phyloP scores from a whole-genome alignment of 306 rosid genomes.

The Hippophae gyantsensis region DNA sequence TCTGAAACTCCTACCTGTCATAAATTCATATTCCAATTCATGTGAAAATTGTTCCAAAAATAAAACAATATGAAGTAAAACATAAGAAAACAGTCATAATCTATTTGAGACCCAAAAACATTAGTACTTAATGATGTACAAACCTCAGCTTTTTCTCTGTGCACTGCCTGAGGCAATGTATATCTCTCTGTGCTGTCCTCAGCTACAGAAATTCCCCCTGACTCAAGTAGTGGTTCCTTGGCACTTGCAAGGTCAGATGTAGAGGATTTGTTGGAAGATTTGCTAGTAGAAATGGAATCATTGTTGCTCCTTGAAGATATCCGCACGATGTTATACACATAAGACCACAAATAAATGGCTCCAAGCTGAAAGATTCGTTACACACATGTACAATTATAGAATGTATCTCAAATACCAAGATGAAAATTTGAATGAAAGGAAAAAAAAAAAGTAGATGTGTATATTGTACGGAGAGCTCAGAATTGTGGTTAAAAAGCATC shows the following conservation, averaged over 20 bases:
- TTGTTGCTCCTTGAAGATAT: slow-evolving; percentile 31
- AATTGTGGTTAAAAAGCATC: no score
- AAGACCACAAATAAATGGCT: slow-evolving; percentile 64
- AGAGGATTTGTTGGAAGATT: slow-evolving; percentile 24
- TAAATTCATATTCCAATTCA: neutral
- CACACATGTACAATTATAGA: neutral
- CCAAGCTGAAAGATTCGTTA: slow-evolving; percentile 40
- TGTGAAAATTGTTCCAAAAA: neutral
- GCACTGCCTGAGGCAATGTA: slow-evolving; percentile 23
- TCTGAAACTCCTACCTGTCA: slow-evolving; percentile 30
- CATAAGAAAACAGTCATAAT: no score
- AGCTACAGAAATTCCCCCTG: slow-evolving; percentile 8
- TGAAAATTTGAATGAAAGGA: neutral
- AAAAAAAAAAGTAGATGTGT: neutral
- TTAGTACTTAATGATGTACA: neutral
- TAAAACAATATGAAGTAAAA: slow-evolving; percentile 1
- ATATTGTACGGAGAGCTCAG: no score
- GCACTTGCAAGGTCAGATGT: slow-evolving; percentile 15
- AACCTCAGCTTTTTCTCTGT: slow-evolving; percentile 34
- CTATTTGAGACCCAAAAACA: neutral
- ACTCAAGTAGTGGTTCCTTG: slow-evolving; percentile 25
- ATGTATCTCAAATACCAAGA: neutral
- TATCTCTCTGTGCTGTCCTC: slow-evolving; percentile 24
- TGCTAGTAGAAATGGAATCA: slow-evolving; percentile 16
- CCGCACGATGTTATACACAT: slow-evolving; percentile 70